phyloP scores from a whole-genome alignment of 495 filamentous ascomycete genomes.

The Physcia stellaris region DNA sequence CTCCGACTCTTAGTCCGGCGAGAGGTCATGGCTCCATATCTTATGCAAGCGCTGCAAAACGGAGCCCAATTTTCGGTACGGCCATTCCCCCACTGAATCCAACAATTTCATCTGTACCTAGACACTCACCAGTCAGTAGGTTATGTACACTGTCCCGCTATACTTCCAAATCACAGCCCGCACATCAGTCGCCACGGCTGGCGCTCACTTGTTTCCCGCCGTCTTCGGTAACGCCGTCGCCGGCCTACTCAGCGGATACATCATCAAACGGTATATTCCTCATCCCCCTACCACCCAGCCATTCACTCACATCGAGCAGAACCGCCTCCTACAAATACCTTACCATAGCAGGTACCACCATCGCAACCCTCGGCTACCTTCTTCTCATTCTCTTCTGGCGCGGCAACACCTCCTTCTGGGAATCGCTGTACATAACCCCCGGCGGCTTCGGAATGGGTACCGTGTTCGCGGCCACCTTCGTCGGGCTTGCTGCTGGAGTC shows the following conservation, averaged over 20 bases:
- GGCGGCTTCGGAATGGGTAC: slow-evolving; percentile 43
- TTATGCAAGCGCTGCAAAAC: slow-evolving; percentile 37
- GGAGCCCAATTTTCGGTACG: slow-evolving; percentile 46
- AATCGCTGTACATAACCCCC: slow-evolving; percentile 50
- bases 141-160: slow-evolving; percentile 46
- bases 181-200: slow-evolving; percentile 41
- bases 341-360: slow-evolving; percentile 34
- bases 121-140: too few species aligned
- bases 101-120: too few species aligned
- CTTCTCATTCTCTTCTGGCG: slow-evolving; percentile 47
- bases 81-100: too few species aligned
- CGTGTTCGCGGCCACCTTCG: slow-evolving; percentile 36
- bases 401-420: slow-evolving; percentile 43
- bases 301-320: slow-evolving; percentile 17
- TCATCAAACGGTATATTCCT: slow-evolving; percentile 28
- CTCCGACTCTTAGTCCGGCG: slow-evolving; percentile 39
- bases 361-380: slow-evolving; percentile 36
- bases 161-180: slow-evolving; percentile 54
- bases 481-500: slow-evolving; percentile 40
- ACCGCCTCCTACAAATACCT: slow-evolving; percentile 48
- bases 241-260: slow-evolving; percentile 41
- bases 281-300: too few species aligned
- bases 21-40: slow-evolving; percentile 41
- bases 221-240: slow-evolving; percentile 53
- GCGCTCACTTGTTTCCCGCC: slow-evolving; percentile 48